A percentile compares a stretch with the other conserved stretches of the same genome.
phyloP scores from a whole-genome alignment of 176 grass and related monocot species.

The Bromus sterilis region DNA sequence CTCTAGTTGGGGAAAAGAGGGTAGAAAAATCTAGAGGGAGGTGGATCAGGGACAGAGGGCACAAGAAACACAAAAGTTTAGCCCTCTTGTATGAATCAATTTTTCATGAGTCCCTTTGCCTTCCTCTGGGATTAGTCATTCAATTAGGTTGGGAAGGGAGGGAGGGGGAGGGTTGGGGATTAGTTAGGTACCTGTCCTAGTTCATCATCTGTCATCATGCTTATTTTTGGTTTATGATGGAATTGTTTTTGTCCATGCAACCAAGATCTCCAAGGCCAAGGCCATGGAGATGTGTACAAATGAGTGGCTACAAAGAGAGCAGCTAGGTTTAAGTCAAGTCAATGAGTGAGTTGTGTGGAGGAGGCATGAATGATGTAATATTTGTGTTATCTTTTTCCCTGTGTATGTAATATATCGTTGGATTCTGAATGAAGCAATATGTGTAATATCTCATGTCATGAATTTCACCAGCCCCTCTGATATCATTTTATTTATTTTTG shows the following conservation, averaged over 20 bases:
- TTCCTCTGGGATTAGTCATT: constrained; percentile 27
- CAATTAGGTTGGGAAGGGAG: constrained; percentile 26
- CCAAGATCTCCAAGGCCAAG: constrained; percentile 41
- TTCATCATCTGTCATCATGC: constrained; percentile 27
- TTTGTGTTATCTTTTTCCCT: constrained; percentile 9
- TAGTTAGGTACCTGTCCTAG: constrained; percentile 50
- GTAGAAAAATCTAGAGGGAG: constrained; percentile 31
- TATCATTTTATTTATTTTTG: neutral
- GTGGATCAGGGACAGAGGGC: constrained; percentile 27
- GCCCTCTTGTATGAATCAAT: constrained; percentile 11
- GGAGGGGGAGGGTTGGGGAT: constrained; percentile 20
- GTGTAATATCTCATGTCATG: constrained; percentile 26
- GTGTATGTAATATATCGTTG: constrained; percentile 38
- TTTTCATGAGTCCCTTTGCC: constrained; percentile 7
- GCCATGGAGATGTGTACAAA: constrained; percentile 64
- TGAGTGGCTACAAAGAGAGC: constrained; percentile 37
- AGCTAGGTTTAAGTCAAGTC: constrained; percentile 14
- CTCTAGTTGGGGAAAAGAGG: constrained; percentile 2
- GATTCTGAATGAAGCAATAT: constrained; percentile 28
- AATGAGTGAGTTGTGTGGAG: constrained; percentile 10
- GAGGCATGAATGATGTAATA: neutral
- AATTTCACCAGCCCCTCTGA: neutral
- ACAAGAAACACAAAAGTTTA: neutral
- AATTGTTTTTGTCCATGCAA: constrained; percentile 65
- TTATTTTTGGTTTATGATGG: constrained; percentile 42